Evolutionary conservation across 208 protist species (phyloP).

Genomic region (Acanthamoeba castellanii): DNA sequence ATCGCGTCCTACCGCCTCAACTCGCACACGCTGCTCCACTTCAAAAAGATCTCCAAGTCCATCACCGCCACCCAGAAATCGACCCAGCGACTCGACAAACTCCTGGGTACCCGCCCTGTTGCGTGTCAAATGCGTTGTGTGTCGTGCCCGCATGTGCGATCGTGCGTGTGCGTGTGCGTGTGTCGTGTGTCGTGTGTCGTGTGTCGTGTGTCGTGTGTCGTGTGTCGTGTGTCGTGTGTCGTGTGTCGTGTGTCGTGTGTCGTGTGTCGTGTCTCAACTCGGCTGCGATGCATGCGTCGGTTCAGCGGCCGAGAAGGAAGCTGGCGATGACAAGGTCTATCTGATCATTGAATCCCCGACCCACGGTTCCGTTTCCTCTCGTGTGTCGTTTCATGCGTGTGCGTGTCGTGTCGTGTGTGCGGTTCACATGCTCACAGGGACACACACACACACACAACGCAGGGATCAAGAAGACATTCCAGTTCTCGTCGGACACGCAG

Average conservation of each 20-base stretch:
- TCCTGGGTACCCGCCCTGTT: not conserved
- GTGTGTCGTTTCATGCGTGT: not conserved
- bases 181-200: too few species aligned
- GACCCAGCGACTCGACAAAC: not conserved
- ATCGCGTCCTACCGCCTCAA: not conserved
- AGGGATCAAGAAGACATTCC: not conserved
- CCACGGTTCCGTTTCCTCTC: not conserved
- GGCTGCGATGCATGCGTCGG: too few species aligned
- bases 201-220: too few species aligned
- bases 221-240: too few species aligned
- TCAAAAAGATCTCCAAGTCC: slow-evolving; percentile 3
- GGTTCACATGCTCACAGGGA: too few species aligned
- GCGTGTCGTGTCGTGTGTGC: not conserved
- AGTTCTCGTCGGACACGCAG: slow-evolving; percentile 3
- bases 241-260: too few species aligned
- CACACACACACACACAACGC: not conserved
- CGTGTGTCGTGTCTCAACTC: too few species aligned
- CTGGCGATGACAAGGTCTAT: not conserved
- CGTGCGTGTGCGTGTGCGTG: too few species aligned
- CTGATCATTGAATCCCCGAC: not conserved
- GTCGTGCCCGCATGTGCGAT: too few species aligned
- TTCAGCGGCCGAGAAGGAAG: not conserved
- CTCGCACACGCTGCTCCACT: slow-evolving; percentile 16
- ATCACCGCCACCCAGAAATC: not conserved
- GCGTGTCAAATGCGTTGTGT: not conserved